Base-by-base conservation (phyloP, 2,329 filamentous ascomycete genomes). In the Ophidiomyces ophidiicola region DNA sequence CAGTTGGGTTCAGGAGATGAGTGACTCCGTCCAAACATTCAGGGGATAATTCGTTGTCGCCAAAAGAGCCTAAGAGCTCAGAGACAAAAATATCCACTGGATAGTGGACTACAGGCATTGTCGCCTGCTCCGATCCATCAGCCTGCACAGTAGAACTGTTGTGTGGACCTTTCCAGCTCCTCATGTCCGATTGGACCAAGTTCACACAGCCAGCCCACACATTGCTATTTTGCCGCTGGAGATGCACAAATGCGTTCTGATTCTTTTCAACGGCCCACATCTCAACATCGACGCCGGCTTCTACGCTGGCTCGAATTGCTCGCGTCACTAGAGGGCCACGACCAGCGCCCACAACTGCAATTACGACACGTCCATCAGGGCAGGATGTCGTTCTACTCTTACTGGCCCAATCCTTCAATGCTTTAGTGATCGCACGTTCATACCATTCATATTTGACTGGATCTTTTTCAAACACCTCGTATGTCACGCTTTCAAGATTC, bases 381-480 rank as follows among this genome's bases (percentile, higher is more conserved):
- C 80, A 80, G 3, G 80, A 85, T 0, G 79, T 83, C 0, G 85
- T 78, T 54, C 84, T 86, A 21, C 73, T 68, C 43, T 83, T 70
- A 25, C 69, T 63, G 43, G 71, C 71, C 80, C 90, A 92, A 53
- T 96, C 87, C 8, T 66, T 70, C 45, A 98, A 68, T 0, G 90
- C 88, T 47, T 82, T 76, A 3, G 76, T 74, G 41, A 92, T 80
- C 10, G 90, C 90, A 32, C 72, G 70, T 58, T 96, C 86, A 56
- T 98, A 98, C 70, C 88, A 92, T 47, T 86, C 78, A 57, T 98
- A 98, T 62, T 98, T 98, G 62, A 98, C 82, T 0, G 90, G 90
- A 48, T 98, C 92, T 50, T 92, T 92, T 59, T 98, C 90, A 53
- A 98, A 98, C 2, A 96, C 88, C 57, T 98, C 90, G 59, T 98